A percentile compares a stretch with the other conserved stretches of the same genome.
Evolutionary conservation across 164 flowering plant genomes (phyloP).

Genomic region (Nymphaea thermarum): DNA sequence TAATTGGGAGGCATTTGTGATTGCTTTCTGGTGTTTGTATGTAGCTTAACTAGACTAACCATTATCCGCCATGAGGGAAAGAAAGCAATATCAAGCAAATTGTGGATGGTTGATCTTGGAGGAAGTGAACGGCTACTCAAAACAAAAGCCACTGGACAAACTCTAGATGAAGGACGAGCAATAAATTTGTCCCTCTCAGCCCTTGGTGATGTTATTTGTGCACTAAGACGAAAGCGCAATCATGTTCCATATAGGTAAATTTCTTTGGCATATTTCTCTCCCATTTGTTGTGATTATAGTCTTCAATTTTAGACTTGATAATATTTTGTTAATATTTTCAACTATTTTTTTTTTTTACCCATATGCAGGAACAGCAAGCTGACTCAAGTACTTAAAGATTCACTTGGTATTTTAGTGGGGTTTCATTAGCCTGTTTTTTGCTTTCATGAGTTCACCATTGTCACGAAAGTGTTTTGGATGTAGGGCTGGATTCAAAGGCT

Average conservation of each 20-base stretch:
- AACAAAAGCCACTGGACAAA: constrained; percentile 47
- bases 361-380: constrained; percentile 71
- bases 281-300: background rate
- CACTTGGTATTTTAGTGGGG: constrained; percentile 32
- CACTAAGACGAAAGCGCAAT: constrained; percentile 36
- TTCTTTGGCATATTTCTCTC: background rate
- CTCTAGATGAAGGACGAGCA: constrained; percentile 67
- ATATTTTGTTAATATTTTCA: background rate
- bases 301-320: background rate
- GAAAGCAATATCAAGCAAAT: constrained; percentile 30
- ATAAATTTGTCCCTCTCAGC: constrained; percentile 67
- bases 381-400: constrained; percentile 60
- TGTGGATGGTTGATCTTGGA: constrained; percentile 69
- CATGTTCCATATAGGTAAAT: constrained; percentile 58
- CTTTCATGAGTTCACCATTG: background rate
- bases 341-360: background rate
- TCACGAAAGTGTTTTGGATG: background rate
- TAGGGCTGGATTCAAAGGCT: constrained; percentile 61
- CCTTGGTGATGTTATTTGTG: constrained; percentile 59
- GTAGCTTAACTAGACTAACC: constrained; percentile 48
- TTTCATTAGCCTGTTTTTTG: background rate
- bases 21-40: background rate
- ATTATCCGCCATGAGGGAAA: constrained; percentile 33
- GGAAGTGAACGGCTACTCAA: constrained; percentile 68
- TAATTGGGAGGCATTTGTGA: background rate